Base-by-base conservation (phyloP, 2,329 filamentous ascomycete species). In the Xylaria polymorpha region DNA sequence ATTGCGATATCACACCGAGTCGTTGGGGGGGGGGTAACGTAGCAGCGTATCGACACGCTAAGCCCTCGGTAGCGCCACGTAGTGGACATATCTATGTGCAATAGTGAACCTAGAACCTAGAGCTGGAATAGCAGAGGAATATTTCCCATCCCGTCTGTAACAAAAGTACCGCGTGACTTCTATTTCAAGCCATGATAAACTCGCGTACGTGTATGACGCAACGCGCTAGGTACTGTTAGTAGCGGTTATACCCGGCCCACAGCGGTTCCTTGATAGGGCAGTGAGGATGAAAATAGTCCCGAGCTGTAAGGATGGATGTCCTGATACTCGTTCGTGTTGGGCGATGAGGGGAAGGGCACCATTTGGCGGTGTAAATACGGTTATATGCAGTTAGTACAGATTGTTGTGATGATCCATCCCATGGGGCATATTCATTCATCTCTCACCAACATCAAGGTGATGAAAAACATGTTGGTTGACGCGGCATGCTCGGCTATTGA, bases 121-220 rank as follows among this genome's bases (percentile, higher is more conserved):
- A 39, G 39, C 9, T 22, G 1, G 44, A 53, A 59, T 29, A 35
- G 46, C 55, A 48, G 29, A 14, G 35, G 18, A 60, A n/a, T 25
- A 50, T 43, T 43, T 60, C 37, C 44, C 25, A 35, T 53, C 32
- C 32, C 41, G 55, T 35, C 32, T 41, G 63, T 35, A 53, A 22
- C 12, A 58, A 25, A 15, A 56, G 32, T 58, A 15, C 53, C 35
- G 37, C 32, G 25, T 29, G n/a, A n/a, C 20, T 43, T 51, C 43
- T 64, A 53, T 60, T 32, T 53, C 9, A 43, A 44, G 15, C 53
- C 18, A 44, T 25, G 41, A 4, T 46, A 29, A 22, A 57, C 41
- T 14, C 37, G 51, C 8, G 35, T 35, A 35, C 25, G 37, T 22
- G 15, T 15, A 55, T 63, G 41, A 50, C 44, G 43, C 43, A 25